These are phyloP conservation scores for Noccaea bulbosa DNA, from an alignment of 345 rosid genomes.

Conservation along the genomic window DNA sequence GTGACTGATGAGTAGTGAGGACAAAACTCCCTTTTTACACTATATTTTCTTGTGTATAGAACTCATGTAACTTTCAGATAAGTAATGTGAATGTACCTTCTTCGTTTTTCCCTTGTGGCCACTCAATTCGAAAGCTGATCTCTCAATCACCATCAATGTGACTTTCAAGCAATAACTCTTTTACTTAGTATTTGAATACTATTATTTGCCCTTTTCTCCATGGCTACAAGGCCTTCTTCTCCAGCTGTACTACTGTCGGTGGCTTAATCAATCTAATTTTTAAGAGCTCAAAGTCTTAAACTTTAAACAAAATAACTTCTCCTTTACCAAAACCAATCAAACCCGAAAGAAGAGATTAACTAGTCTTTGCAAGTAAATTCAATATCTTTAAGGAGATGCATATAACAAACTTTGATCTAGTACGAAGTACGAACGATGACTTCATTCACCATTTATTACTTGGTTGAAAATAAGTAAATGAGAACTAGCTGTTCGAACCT, in stretches of 20 bases:
- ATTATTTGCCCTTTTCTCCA: conserved; percentile 30
- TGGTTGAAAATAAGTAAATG: conserved; percentile 1
- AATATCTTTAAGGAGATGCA: neutral
- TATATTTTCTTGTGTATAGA: conserved; percentile 5
- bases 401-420: neutral
- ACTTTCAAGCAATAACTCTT: conserved; percentile 35
- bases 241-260: conserved; percentile 47
- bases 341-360: neutral
- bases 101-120: conserved; percentile 6
- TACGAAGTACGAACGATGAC: neutral
- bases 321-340: neutral
- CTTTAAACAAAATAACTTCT: neutral
- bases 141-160: conserved; percentile 39
- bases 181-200: conserved; percentile 25
- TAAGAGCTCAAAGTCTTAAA: neutral
- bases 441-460: neutral
- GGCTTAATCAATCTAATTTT: conserved; percentile 12
- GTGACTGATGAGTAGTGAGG: conserved; percentile 23
- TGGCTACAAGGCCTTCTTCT: conserved; percentile 26
- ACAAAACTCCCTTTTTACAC: conserved; percentile 32
- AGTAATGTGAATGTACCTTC: conserved; percentile 26
- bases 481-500: conserved; percentile 25
- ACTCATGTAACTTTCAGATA: conserved; percentile 32
- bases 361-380: neutral
- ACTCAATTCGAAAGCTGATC: conserved; percentile 32